Evolutionary conservation across 2,329 filamentous ascomycete genomes (phyloP), one percentile per base, ranked within the genome.

Genomic region (Hymenoscyphus occultus): DNA sequence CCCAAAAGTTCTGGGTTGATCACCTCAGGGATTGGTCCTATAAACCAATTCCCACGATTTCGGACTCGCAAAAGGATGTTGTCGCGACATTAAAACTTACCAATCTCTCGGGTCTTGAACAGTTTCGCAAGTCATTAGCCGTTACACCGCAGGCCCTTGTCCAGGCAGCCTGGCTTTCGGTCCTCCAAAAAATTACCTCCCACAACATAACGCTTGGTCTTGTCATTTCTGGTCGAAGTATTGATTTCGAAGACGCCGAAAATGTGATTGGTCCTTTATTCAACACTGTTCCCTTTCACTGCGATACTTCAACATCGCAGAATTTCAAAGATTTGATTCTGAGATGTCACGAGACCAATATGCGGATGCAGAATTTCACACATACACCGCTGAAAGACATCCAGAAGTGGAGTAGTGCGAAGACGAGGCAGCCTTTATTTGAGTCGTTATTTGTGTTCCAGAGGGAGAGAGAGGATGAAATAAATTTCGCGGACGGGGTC

Each of bases 401-500:
- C 40, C 87, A 90, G 72, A 96, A 92, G 75, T 96, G 91, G 89
- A 88, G 86, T 69, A 82, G 84, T 0, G 79, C 80, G 4, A 71
- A 64, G 48, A 78, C 78, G 0, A 77, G 77, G n/a, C 76, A 84
- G 54, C 80, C 84, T 0, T 77, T 94, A 2, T 97, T 97, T 73
- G 90, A 96, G 65, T 89, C 83, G 0, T 79, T 97, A 1, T 96
- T 97, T 70, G 90, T 92, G 0, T 97, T 94, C 74, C 90, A 96
- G 72, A 81, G 83, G 42, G 71, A 76, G 0, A 67, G 72, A 0
- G 65, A 71, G 0, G 64, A 72, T 0, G 56, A 65, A 1, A 73
- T 72, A n/a, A 22, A 9, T 10, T 48, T 48, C 19, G 68, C 75
- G 3, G 70, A 76, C 2, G 63, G 70, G 1, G 70, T 86, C 0